These are phyloP conservation scores for Diplodia mutila DNA, from an alignment of 2,329 filamentous ascomycete genomes.

Conservation along the genomic window DNA sequence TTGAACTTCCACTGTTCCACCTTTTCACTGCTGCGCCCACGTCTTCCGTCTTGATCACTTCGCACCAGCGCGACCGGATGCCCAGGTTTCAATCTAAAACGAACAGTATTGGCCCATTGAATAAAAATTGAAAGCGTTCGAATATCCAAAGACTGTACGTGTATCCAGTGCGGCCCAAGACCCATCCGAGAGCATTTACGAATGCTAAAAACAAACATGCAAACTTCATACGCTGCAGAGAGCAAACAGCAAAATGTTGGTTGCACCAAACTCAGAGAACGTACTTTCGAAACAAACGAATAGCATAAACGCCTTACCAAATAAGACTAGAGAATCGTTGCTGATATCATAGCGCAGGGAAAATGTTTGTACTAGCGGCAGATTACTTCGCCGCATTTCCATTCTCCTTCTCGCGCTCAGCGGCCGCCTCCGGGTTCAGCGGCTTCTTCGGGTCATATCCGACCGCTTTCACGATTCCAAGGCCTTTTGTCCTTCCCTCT, in stretches of 20 bases:
- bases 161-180: neutral
- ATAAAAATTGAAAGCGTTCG: neutral
- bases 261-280: neutral
- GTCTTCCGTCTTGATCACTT: neutral
- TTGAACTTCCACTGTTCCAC: too few species aligned
- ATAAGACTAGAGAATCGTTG: neutral
- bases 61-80: neutral
- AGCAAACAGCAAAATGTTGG: neutral
- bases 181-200: neutral
- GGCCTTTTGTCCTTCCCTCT: constrained; percentile 90
- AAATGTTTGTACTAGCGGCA: neutral
- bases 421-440: constrained; percentile 34
- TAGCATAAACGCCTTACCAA: neutral
- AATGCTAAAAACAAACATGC: neutral
- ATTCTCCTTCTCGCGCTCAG: constrained; percentile 19
- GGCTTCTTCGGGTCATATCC: constrained; percentile 74
- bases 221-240: neutral
- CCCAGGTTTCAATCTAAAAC: neutral
- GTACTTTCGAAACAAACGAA: neutral
- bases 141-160: neutral
- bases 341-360: neutral
- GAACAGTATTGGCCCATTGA: neutral
- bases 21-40: neutral
- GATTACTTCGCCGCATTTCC: neutral
- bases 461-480: constrained; percentile 90